Base-by-base conservation (phyloP, 768 basidiomycete genomes). In the Pisolithus orientalis region DNA sequence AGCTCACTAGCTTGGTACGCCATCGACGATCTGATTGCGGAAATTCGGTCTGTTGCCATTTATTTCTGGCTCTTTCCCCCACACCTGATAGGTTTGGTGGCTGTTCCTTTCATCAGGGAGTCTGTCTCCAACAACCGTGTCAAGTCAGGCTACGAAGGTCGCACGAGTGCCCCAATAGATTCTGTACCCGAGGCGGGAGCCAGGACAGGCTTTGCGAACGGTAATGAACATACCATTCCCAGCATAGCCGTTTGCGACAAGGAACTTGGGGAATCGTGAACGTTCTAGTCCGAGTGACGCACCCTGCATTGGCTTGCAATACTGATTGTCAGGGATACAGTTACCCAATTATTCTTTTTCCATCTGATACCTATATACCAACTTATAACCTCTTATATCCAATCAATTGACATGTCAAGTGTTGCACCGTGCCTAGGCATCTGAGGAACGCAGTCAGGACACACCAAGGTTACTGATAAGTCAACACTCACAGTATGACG, bases 51-150 rank as follows among this genome's bases (percentile, higher is more conserved):
- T 44, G 76, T 66, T 42, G 32, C 47, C 52, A 28, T 21, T 47
- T 46, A 45, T 34, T 24, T 55, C 28, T 43, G 48, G 24, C 31
- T 42, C 44, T 37, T 31, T 48, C 39, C 1, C 11, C 34, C 34
- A 27, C 13, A 17, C 50, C 56, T 52, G 39, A 34, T 50, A 53
- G 39, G 32, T 50, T 28, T 24, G n/a, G 21, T 24, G 28, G 52
- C 29, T 27, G 6, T 40, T 32, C 44, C 34, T 39, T 44, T 51
- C 8, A 32, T 51, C 38, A 45, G 90, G 45, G 89, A 92, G 68
- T 79, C 82, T 17, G 82, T 84, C 3, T 83, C 87, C 13, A 93
- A 91, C 63, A 91, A 93, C 68, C 83, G 89, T 39, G 71, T 93
- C 64, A 90, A 89, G 64, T 89, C 88, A 6, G 87, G 87, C 21